Conservation (phyloP, 2,329 filamentous ascomycete genomes). For the Calonectria pseudoturangicola region DNA sequence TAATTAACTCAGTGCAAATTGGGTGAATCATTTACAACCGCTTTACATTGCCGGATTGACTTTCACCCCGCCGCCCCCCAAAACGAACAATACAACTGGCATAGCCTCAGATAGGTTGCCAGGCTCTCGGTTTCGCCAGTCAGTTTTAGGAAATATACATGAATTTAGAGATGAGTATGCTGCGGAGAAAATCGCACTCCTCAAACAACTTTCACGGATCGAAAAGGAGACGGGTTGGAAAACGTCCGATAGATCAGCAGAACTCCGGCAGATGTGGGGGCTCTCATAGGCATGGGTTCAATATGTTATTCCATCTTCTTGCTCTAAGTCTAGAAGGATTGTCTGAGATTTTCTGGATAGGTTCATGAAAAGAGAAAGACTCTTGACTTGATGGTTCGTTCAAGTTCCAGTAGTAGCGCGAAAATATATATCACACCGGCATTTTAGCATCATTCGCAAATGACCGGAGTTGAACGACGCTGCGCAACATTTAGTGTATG, state of each 20-base stretch:
- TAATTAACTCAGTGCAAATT: constrained; percentile 14
- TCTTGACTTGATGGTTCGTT: too few relatives aligned
- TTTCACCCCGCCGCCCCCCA: not conserved
- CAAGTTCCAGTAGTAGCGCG: too few relatives aligned
- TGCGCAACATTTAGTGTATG: too few relatives aligned
- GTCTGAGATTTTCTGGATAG: too few relatives aligned
- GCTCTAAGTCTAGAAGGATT: too few relatives aligned
- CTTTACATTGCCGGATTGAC: constrained; percentile 2
- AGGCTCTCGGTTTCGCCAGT: not conserved
- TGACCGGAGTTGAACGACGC: too few relatives aligned
- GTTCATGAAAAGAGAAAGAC: too few relatives aligned
- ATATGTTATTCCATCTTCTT: not conserved
- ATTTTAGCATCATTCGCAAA: too few relatives aligned
- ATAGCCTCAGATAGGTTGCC: too few relatives aligned
- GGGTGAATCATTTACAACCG: constrained; percentile 5
- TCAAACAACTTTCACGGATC: not conserved
- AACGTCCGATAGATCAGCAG: not conserved
- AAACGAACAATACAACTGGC: not conserved
- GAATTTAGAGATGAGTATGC: not conserved
- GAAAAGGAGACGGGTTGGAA: constrained; percentile 13
- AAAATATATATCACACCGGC: too few relatives aligned
- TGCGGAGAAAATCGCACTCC: not conserved
- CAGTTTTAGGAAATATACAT: not conserved
- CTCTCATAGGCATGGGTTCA: not conserved
- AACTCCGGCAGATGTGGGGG: constrained; percentile 1